Base-by-base conservation (phyloP, 352 stramenopile genomes). In the Thraustochytrium striatum region DNA sequence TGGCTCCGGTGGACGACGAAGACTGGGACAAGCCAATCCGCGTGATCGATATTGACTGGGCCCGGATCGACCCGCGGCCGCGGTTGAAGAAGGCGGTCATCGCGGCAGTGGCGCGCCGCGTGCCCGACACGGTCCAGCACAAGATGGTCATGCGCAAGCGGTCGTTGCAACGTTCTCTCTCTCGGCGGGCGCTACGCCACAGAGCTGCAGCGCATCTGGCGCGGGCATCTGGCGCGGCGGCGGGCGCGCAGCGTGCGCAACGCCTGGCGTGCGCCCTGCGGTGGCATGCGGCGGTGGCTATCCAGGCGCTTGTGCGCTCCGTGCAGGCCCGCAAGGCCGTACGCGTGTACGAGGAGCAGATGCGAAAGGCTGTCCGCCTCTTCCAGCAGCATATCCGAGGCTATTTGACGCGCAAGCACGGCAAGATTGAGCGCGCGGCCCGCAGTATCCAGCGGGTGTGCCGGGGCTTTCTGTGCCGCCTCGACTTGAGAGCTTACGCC, bases 181-280 rank as follows among this genome's bases (percentile, higher is more conserved):
- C 55, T 62, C 8, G 55, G 55, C 8, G 25, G 55, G 9, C 25
- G 25, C 25, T 36, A 16, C 55, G 55, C 55, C 13, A 25, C 16
- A 9, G 25, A 38, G n/a, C n/a, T 79, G 38, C 69, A 79, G 55
- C 50, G 55, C 25, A 52, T 79, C 9, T 62, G n/a, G 3, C 50
- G 69, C 13, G 69, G 69, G 5, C 69, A 79, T 28, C 39, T 65
- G n/a, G 53, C 47, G 7, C 69, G 69, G 28, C 59, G 59, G 25
- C 35, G 53, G 32, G 53, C 53, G 59, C 36, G 59, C 0, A 33
- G 59, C 59, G 53, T 70, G 59, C 59, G n/a, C n/a, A n/a, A n/a
- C n/a, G n/a, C n/a, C n/a, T n/a, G n/a, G n/a, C n/a, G n/a, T n/a
- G 55, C 25, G 13, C n/a, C n/a, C 25, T 25, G 9, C 55, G 55